Base-by-base conservation (phyloP, 805 yeast genomes). In the Candida oleophila region DNA sequence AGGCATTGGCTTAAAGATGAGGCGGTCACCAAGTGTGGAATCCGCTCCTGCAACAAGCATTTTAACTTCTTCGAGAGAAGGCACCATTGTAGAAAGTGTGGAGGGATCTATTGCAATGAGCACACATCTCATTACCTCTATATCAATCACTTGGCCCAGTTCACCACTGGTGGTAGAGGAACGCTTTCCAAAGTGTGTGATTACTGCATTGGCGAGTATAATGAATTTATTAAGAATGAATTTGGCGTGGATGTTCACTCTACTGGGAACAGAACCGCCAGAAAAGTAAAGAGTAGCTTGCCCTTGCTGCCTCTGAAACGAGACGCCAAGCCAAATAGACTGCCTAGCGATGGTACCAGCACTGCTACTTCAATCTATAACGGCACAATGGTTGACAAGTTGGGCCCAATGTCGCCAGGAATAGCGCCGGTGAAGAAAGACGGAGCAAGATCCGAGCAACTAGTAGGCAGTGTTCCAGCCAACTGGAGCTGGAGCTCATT, bases 41-140 rank as follows among this genome's bases (percentile, higher is more conserved):
- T 77, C 20, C 51, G 59, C 3, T 5, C 48, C 21, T 92, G 98
- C 66, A 69, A 75, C 43, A 80, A 77, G 56, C 60, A 73, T 15
- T 91, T 92, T 68, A 84, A 90, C 33, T 83, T 83, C 55, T 85
- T 82, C 71, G 96, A 78, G 62, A 78, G 91, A 55, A 76, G 83
- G 52, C 96, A 87, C 60, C 96, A 87, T 68, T 87, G 96, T 61
- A 78, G 96, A 45, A 83, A 84, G 60, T 87, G 96, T 64, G 96
- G 96, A 33, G 89, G 86, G 36, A 79, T 87, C 18, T 87, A 80
- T 57, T 87, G 96, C 63, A 80, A 81, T 30, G 81, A 77, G 49
- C 91, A 88, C 63, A 75, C 83, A 3, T 68, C 77, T 5, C 83
- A 81, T 55, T 70, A 70, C 68, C 61, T 80, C 51, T 73, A 82